These are phyloP conservation scores for Kwoniella newhampshirensis DNA, from an alignment of 768 basidiomycete genomes.

Conservation along the genomic window DNA sequence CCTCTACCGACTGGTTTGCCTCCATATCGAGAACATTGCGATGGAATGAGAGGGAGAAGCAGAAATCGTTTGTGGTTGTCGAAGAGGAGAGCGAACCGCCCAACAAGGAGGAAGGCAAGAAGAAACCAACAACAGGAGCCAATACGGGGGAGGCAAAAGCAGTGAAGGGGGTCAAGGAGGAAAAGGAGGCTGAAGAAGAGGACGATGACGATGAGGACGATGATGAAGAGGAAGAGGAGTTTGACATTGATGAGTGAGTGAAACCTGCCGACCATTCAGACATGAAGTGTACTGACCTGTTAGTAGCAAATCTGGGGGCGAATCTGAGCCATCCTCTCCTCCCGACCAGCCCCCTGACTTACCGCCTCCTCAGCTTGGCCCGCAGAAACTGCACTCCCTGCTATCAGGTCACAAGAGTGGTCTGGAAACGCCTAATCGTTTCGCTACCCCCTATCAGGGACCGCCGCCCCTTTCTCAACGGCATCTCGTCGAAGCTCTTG, in stretches of 20 bases:
- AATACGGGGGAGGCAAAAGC: background rate
- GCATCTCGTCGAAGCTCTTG: conserved; percentile 49
- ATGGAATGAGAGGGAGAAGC: conserved; percentile 98
- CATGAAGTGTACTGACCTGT: background rate
- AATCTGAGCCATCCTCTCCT: conserved; percentile 43
- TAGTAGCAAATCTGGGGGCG: conserved; percentile 62
- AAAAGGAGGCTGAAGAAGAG: conserved; percentile 32
- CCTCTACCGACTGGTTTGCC: conserved; percentile 98
- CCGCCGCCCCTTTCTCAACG: conserved; percentile 48
- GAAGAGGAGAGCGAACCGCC: conserved; percentile 71
- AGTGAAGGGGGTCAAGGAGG: background rate
- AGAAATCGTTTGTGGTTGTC: conserved; percentile 97
- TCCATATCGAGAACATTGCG: conserved; percentile 93
- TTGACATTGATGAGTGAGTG: conserved; percentile 81
- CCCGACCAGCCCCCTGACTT: conserved; percentile 13
- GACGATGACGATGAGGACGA: conserved; percentile 57
- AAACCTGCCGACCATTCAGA: background rate
- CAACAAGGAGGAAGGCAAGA: conserved; percentile 64
- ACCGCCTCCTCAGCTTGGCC: background rate
- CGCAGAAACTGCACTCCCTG: conserved; percentile 23
- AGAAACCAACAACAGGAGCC: conserved; percentile 47
- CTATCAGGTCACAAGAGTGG: conserved; percentile 45
- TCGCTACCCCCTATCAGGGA: conserved; percentile 39
- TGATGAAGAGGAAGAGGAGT: conserved; percentile 72
- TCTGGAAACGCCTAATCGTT: conserved; percentile 53